Evolutionary conservation across 179 eudicot species (phyloP).

Genomic region (Pouteria campechiana): DNA sequence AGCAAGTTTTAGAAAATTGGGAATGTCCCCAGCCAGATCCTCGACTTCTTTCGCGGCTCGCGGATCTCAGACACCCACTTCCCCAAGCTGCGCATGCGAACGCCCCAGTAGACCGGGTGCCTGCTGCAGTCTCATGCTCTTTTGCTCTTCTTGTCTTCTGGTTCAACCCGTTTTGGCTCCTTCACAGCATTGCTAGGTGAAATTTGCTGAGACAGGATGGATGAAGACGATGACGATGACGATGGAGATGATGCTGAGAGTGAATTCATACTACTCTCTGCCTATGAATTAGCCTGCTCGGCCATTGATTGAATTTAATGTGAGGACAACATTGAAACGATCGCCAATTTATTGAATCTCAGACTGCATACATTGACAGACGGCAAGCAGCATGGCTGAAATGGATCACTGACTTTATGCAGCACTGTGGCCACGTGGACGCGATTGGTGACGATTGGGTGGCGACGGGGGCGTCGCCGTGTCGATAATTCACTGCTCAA

Average conservation of each 20-base stretch:
- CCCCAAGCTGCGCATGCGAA: constrained; percentile 41
- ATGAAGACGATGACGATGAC: background rate
- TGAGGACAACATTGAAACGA: no score
- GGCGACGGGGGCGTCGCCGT: no score
- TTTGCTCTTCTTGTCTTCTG: constrained; percentile 1
- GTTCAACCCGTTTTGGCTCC: background rate
- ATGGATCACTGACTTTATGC: no score
- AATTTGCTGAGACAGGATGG: constrained; percentile 2
- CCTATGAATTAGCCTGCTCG: constrained; percentile 4
- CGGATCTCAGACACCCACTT: constrained; percentile 59
- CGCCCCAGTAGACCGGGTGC: constrained; percentile 40
- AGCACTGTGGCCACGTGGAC: no score
- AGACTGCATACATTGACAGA: no score
- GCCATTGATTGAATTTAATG: no score
- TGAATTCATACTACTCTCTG: background rate
- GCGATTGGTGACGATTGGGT: no score
- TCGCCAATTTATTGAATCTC: no score
- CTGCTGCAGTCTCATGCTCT: constrained; percentile 9
- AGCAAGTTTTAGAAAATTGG: constrained; percentile 38
- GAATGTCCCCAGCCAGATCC: constrained; percentile 54
- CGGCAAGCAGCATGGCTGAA: no score
- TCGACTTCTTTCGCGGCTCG: constrained; percentile 37
- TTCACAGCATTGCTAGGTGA: background rate
- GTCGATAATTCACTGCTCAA: no score
- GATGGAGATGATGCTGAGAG: no score